Percentiles rank a stretch among this genome's conserved stretches.
Conservation (phyloP, 129 eudicot genomes). For the Pittosporum tobira region DNA sequence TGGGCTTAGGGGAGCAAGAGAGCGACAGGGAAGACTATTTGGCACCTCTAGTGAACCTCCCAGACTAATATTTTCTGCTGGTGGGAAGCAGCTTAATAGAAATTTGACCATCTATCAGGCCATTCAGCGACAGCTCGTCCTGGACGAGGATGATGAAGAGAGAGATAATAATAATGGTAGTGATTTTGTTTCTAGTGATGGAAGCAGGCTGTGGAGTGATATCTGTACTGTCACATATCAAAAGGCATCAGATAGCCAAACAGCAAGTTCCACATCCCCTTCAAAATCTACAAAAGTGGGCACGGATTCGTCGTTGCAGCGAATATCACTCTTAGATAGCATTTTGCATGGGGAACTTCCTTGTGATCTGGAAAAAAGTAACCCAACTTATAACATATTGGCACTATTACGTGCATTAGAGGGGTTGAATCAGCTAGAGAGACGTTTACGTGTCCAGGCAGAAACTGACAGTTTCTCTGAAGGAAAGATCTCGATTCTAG, state of each 20-base stretch:
- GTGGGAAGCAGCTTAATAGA: constrained; percentile 73
- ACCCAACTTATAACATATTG: constrained; percentile 77
- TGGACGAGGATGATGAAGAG: constrained; percentile 73
- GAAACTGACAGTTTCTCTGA: constrained; percentile 59
- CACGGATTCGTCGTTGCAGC: constrained; percentile 32
- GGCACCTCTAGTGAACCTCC: constrained; percentile 50
- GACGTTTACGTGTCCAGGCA: constrained; percentile 63
- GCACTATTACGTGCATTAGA: constrained; percentile 78
- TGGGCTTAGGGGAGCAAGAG: constrained; percentile 77
- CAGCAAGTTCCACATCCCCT: constrained; percentile 38
- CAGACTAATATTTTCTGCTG: constrained; percentile 56
- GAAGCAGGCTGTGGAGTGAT: constrained; percentile 82
- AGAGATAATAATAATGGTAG: constrained; percentile 41
- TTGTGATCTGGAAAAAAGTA: constrained; percentile 80
- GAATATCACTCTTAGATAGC: constrained; percentile 71
- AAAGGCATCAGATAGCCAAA: constrained; percentile 53
- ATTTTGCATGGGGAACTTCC: constrained; percentile 89
- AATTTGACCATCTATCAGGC: constrained; percentile 92
- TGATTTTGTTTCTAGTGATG: constrained; percentile 77
- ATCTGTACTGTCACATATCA: constrained; percentile 76
- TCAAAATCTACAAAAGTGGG: constrained; percentile 56
- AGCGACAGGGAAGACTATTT: constrained; percentile 56
- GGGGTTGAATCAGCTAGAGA: constrained; percentile 92
- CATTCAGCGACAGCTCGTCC: constrained; percentile 65
- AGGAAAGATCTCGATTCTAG: constrained; percentile 51